phyloP scores from a whole-genome alignment of 345 rosid species.

The Iberis pinnata region DNA sequence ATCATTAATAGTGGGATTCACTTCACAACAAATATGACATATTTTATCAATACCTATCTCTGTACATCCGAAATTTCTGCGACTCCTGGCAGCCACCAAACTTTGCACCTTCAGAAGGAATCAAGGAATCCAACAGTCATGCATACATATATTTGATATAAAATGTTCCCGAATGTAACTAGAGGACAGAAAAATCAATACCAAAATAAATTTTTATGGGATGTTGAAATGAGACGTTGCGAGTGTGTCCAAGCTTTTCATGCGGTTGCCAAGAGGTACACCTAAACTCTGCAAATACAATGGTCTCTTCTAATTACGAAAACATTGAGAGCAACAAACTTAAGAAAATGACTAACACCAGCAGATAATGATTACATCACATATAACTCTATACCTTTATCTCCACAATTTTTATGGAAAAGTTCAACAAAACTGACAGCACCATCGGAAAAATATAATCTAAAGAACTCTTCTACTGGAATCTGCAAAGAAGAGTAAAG shows the following conservation, averaged over 20 bases:
- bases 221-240: slow-evolving; percentile 82
- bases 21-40: slow-evolving; percentile 2
- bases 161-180: slow-evolving; percentile 2
- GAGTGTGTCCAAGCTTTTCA: slow-evolving; percentile 66
- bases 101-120: slow-evolving; percentile 59
- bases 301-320: slow-evolving; percentile 1
- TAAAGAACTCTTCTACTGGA: slow-evolving; percentile 72
- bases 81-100: slow-evolving; percentile 85
- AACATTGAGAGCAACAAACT: not conserved
- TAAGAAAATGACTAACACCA: slow-evolving; percentile 5
- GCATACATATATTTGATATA: slow-evolving; percentile 13
- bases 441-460: slow-evolving; percentile 65
- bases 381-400: slow-evolving; percentile 64
- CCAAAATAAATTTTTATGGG: slow-evolving; percentile 95
- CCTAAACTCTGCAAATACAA: slow-evolving; percentile 55
- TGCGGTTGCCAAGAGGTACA: slow-evolving; percentile 72
- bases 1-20: slow-evolving; percentile 1
- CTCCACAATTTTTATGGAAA: slow-evolving; percentile 78
- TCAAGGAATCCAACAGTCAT: slow-evolving; percentile 18
- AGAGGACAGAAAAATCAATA: slow-evolving; percentile 29
- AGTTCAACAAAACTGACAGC: slow-evolving; percentile 57
- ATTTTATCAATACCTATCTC: slow-evolving; percentile 49
- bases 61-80: slow-evolving; percentile 74
- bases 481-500: slow-evolving; percentile 46
- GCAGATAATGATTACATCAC: slow-evolving; percentile 16